Evolutionary conservation across 164 flowering plant genomes (phyloP), one percentile per base, ranked within the genome.

Genomic region (Vitis cinerea): DNA sequence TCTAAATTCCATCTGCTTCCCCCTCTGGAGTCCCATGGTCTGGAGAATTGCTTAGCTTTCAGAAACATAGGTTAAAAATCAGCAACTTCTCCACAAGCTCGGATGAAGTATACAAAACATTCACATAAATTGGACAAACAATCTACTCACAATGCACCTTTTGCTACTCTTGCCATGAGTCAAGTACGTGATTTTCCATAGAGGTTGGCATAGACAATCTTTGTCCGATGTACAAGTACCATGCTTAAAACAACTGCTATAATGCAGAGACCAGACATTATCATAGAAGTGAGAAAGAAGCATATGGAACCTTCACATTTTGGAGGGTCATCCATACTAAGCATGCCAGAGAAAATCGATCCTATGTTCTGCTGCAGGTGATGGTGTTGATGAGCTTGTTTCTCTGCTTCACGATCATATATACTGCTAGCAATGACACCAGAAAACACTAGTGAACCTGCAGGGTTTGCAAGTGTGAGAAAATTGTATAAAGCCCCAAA

Each of bases 401-500:
- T 91, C 81, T 88, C 98, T 9, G 99, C 99, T 77, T 93, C 92
- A 27, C 67, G 64, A 67, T 96, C 99, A 72, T 96, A 96, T 53
- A 95, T 90, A 61, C 76, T 75, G 75, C 99, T 91, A 4, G 99
- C 98, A 31, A 96, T 82, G 17, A 89, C 56, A 61, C 98, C 94
- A 12, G 98, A 93, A 72, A 96, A 89, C 56, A 96, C 77, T 27
- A 93, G 80, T 1, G 97, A 87, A 17, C 99, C 99, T 15, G 84
- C 91, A 16, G 99, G 99, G 63, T 81, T 93, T 50, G 99, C 95
- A 60, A 93, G 66, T 0, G 97, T 90, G 67, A 93, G 88, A 77
- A 96, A 96, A 81, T 96, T 96, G 84, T 93, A 96, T 58, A 96
- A 65, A 9, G 97, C 94, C 4, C 95, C 98, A 53, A 93, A 96